Evolutionary conservation across 345 rosid genomes (phyloP).

Genomic region (Melastoma malabathricum): DNA sequence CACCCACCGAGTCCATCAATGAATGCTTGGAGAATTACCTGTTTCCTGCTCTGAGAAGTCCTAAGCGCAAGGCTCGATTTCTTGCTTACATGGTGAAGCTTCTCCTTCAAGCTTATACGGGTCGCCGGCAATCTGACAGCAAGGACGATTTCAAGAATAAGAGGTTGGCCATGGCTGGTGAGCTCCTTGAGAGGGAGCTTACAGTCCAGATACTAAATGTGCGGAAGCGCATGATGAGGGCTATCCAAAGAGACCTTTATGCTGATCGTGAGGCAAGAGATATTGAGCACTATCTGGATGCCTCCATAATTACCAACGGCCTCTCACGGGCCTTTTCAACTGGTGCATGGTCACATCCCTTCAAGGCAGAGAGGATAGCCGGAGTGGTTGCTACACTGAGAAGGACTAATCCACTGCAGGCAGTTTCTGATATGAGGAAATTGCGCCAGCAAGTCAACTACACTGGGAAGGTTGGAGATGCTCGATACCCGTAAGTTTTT

Average conservation of each 20-base stretch:
- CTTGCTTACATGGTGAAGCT: constrained; percentile 87
- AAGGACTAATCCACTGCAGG: constrained; percentile 79
- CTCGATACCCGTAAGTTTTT: constrained; percentile 86
- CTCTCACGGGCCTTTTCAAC: constrained; percentile 90
- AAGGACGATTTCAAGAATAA: constrained; percentile 79
- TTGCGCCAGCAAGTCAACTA: constrained; percentile 69
- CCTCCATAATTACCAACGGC: constrained; percentile 79
- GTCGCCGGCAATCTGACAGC: constrained; percentile 63
- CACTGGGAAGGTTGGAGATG: constrained; percentile 95
- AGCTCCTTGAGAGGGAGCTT: constrained; percentile 75
- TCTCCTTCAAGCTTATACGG: constrained; percentile 55
- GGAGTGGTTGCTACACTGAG: constrained; percentile 88
- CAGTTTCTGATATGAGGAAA: constrained; percentile 70
- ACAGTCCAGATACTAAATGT: constrained; percentile 67
- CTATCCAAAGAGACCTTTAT: constrained; percentile 62
- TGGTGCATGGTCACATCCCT: constrained; percentile 96
- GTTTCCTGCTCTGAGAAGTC: constrained; percentile 52
- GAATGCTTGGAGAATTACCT: constrained; percentile 45
- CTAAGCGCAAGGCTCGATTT: constrained; percentile 64
- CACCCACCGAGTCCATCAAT: constrained; percentile 50
- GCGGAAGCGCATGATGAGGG: constrained; percentile 55
- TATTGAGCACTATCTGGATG: constrained; percentile 75
- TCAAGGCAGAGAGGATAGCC: constrained; percentile 70
- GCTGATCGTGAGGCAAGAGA: constrained; percentile 47
- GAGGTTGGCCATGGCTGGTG: constrained; percentile 78